Base-by-base conservation (phyloP, 176 grass and related monocot genomes). In the Puya raimondii region DNA sequence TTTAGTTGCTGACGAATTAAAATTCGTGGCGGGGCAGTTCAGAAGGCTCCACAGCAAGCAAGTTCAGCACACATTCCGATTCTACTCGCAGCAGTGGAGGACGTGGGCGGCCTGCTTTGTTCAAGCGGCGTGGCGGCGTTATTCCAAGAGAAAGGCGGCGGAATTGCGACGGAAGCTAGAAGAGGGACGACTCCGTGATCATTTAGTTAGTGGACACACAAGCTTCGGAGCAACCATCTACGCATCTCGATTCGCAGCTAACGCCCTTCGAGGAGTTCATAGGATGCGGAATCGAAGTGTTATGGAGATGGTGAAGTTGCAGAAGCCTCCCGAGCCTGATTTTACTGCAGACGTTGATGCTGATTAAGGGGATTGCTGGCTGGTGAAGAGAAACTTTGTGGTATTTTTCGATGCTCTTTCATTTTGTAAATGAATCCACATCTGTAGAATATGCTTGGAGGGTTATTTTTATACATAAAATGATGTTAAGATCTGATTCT, bases 11-110 rank as follows among this genome's bases (percentile, higher is more conserved):
- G 93, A 97, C 4, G 93, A 97, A 48, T 61, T 92, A 50, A 97
- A 90, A 70, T 97, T 92, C 0, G 89, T 97, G 64, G 93, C 93
- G 56, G 85, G 86, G 73, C 93, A 97, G 71, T 97, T 97, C 82
- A 97, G 93, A 74, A 83, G 89, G 51, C 80, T 97, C 11, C 93
- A 97, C 54, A 92, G 89, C 56, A 81, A 86, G 69, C 93, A 97
- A 52, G 79, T 96, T 50, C 88, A 96, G 72, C 92, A 91, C 76
- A 96, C 92, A 14, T 96, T 91, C 70, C 65, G 88, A 20, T 91
- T 91, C 56, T 88, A 96, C 53, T 96, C 92, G 1, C 88, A 96
- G 73, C 79, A 85, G 4, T 96, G 92, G 92, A 91, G 86, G 63
- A 91, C 92, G 0, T 96, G 92, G 92, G 88, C 70, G 3, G 92